Evolutionary conservation across 176 grass and related monocot species (phyloP), one percentile per base, ranked within the genome.

Genomic region (Secale cereale): DNA sequence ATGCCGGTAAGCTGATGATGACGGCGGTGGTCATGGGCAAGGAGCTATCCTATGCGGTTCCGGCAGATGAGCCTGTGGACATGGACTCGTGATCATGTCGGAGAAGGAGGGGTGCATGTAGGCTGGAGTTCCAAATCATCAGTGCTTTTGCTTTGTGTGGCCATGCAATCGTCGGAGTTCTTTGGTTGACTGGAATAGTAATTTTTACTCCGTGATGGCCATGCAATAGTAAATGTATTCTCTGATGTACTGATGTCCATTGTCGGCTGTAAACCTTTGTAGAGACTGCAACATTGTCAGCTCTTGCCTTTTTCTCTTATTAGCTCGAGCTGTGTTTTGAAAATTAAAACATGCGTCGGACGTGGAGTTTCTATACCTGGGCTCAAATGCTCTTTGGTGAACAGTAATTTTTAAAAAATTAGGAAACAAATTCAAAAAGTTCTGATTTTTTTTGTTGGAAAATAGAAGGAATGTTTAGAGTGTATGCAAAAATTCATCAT

Each of bases 1-100:
- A 98, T 82, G 93, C 97, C 41, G 97, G 97, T 76, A 98, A 94
- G 70, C 64, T 98, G 83, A 94, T 96, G 93, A 78, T 94, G 89
- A 89, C 91, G 36, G 93, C 97, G 20, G 72, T 98, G 64, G 64
- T 94, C 5, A 85, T 92, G 90, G 91, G 89, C 74, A 91, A 89
- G 77, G 93, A 94, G 23, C 74, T 85, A 4, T 56, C 56, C 12
- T 40, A 83, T 67, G 67, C 75, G 35, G 76, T 16, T 36, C 52
- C 60, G 30, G 70, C 85, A 70, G 76, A 76, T 65, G 91, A 89
- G 33, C 78, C 82, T 69, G 59, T 91, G 43, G 83, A 77, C 36
- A 88, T 96, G 88, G 88, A 88, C 65, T 72, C 87, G 2, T 91
- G 70, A 86, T 87, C 6, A 52, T 72, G 28, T 32, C 81, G n/a